Percentiles rank a stretch among this genome's conserved stretches.
phyloP scores from a whole-genome alignment of 2,329 filamentous ascomycete genomes.

The Aspergillus fumigatus region DNA sequence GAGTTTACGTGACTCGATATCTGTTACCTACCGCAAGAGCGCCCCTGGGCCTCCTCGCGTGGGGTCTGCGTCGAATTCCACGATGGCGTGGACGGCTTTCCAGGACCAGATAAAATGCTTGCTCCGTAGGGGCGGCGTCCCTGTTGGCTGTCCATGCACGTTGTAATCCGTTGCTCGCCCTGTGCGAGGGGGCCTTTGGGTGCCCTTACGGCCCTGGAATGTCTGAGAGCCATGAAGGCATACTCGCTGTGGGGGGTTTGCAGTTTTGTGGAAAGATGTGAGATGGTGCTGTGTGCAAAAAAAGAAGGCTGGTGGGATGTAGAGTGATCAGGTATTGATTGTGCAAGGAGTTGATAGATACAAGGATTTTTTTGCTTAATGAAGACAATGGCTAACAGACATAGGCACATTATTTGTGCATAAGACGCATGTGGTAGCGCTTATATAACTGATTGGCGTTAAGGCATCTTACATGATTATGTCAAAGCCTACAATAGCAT shows the following conservation, averaged over 20 bases:
- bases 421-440: too few relatives aligned
- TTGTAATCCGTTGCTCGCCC: neutral
- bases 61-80: neutral
- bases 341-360: neutral
- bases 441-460: too few relatives aligned
- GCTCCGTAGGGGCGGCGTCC: neutral
- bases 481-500: too few relatives aligned
- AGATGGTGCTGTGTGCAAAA: neutral
- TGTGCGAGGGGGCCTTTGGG: neutral
- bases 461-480: too few relatives aligned
- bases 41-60: neutral
- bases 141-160: neutral
- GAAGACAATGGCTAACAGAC: too few relatives aligned
- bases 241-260: neutral
- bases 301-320: too few relatives aligned
- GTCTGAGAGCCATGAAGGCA: neutral
- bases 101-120: neutral
- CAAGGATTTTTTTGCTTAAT: too few relatives aligned
- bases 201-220: neutral
- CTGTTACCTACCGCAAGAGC: neutral
- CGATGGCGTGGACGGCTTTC: neutral
- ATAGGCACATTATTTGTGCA: too few relatives aligned
- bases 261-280: neutral
- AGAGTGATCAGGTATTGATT: neutral
- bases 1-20: neutral